A percentile compares a stretch with the other conserved stretches of the same genome.
Evolutionary conservation across 129 eudicot genomes (phyloP).

Genomic region (Lactuca sativa): DNA sequence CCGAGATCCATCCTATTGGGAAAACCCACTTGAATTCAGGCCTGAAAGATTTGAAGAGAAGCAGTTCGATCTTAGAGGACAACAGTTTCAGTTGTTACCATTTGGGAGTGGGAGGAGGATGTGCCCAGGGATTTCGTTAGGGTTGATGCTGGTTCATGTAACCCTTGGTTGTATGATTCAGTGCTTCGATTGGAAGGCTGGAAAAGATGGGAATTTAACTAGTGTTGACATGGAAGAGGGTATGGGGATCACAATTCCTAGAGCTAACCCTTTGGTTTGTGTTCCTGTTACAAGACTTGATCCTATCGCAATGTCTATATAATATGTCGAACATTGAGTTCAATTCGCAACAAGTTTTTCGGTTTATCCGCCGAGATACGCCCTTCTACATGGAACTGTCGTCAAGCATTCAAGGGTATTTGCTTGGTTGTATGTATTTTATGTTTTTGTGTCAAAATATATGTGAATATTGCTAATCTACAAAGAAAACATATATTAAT

Average conservation of each 20-base stretch:
- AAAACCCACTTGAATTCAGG: constrained; percentile 25
- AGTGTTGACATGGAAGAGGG: constrained; percentile 40
- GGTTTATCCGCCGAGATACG: background rate
- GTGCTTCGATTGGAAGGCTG: constrained; percentile 39
- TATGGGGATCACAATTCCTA: constrained; percentile 8
- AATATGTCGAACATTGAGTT: background rate
- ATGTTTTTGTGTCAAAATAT: too few species aligned
- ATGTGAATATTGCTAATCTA: too few species aligned
- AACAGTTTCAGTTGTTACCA: constrained; percentile 26
- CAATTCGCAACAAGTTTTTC: background rate
- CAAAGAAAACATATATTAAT: too few species aligned
- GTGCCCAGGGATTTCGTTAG: constrained; percentile 37
- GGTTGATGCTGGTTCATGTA: constrained; percentile 14
- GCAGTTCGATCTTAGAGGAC: constrained; percentile 19
- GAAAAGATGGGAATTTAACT: constrained; percentile 19
- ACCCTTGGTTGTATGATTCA: constrained; percentile 32
- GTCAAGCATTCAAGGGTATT: background rate
- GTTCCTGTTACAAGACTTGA: constrained; percentile 28
- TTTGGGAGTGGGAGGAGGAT: constrained; percentile 41
- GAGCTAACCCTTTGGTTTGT: constrained; percentile 35
- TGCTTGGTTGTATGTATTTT: too few species aligned
- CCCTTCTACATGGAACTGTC: background rate
- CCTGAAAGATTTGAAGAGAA: constrained; percentile 24
- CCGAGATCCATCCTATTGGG: constrained; percentile 35
- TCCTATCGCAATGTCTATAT: background rate